phyloP scores from a whole-genome alignment of 2,329 filamentous ascomycete genomes.

The Alternaria triticina region DNA sequence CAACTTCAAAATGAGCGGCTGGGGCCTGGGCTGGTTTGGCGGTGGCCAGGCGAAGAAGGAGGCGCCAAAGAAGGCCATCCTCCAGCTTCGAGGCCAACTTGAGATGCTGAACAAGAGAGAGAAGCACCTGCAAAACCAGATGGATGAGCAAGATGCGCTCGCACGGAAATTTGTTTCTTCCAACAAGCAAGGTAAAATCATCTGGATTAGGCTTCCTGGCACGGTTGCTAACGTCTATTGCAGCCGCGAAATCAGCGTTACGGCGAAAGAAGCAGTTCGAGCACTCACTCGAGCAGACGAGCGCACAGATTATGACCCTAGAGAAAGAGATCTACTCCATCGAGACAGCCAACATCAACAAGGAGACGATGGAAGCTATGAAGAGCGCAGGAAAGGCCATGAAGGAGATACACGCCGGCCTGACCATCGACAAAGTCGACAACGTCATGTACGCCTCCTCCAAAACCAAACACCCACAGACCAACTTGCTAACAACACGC shows the following conservation, averaged over 20 bases:
- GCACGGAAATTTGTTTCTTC: conserved; percentile 86
- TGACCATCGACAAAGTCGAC: conserved; percentile 94
- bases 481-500: conserved; percentile 2
- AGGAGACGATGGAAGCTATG: conserved; percentile 94
- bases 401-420: conserved; percentile 87
- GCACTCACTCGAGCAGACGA: conserved; percentile 88
- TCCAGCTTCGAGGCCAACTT: conserved; percentile 83
- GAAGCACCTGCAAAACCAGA: conserved; percentile 87
- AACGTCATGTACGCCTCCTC: conserved; percentile 79
- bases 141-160: conserved; percentile 87
- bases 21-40: conserved; percentile 80
- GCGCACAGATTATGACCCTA: conserved; percentile 85
- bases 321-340: conserved; percentile 97
- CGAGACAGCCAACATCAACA: conserved; percentile 98
- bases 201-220: conserved; percentile 7
- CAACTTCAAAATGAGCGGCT: conserved; percentile 47
- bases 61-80: conserved; percentile 94
- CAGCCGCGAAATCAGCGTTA: conserved; percentile 88
- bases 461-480: background rate
- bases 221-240: conserved; percentile 18
- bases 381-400: conserved; percentile 88
- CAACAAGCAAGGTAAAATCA: conserved; percentile 86
- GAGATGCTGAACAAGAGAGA: conserved; percentile 98
- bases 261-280: conserved; percentile 95
- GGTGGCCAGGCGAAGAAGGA: conserved; percentile 86